phyloP scores from a whole-genome alignment of 371 early-diverging fungal genomes.

The Mortierella sp. region DNA sequence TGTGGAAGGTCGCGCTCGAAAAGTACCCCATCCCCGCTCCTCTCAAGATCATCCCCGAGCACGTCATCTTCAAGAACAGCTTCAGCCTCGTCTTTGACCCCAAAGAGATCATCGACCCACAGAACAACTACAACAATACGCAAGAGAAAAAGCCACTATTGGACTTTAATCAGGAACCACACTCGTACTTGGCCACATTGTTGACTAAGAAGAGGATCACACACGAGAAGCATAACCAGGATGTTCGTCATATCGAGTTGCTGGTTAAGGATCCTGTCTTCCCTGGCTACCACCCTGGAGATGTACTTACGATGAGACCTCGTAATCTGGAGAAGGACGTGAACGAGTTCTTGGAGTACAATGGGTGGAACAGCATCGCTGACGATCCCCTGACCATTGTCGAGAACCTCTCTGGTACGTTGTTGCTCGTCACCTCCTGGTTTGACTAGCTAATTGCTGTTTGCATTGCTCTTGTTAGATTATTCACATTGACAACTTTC shows the following conservation, averaged over 20 bases:
- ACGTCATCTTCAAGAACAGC: conserved; percentile 63
- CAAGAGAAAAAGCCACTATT: conserved; percentile 60
- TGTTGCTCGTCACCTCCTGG: not conserved
- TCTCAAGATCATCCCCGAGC: conserved; percentile 68
- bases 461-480: not conserved
- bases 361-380: conserved; percentile 81
- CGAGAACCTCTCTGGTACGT: conserved; percentile 59
- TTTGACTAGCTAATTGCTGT: not conserved
- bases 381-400: conserved; percentile 73
- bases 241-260: conserved; percentile 82
- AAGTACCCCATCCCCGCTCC: conserved; percentile 73
- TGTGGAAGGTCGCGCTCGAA: conserved; percentile 78
- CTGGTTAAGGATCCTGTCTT: conserved; percentile 36
- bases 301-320: conserved; percentile 85
- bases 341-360: conserved; percentile 73
- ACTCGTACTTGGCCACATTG: conserved; percentile 59
- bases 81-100: conserved; percentile 35
- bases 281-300: conserved; percentile 83
- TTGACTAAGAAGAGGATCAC: conserved; percentile 80
- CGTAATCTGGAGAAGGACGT: conserved; percentile 80
- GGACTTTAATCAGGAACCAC: conserved; percentile 36
- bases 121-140: conserved; percentile 20
- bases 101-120: conserved; percentile 32
- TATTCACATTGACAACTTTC: not conserved
- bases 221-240: conserved; percentile 88